These are phyloP conservation scores for Fistulinella cinereoalba DNA, from an alignment of 1,284 basidiomycete genomes.

Conservation along the genomic window DNA sequence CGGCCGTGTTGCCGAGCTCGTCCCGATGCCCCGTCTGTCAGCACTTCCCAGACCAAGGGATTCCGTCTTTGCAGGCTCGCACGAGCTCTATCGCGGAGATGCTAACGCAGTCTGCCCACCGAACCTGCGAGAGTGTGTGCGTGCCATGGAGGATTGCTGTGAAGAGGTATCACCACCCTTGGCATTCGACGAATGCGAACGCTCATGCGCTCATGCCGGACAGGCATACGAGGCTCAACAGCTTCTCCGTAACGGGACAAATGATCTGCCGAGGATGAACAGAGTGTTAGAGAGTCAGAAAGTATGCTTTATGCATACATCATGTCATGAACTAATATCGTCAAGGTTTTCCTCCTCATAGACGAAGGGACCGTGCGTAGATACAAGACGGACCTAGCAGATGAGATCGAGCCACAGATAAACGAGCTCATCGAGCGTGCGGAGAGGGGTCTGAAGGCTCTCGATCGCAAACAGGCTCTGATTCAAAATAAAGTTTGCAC, in stretches of 20 bases:
- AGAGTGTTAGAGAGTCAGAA: conserved; percentile 62
- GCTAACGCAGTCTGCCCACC: conserved; percentile 62
- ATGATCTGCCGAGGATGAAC: conserved; percentile 65
- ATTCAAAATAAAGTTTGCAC: conserved; percentile 56
- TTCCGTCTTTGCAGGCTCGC: conserved; percentile 61
- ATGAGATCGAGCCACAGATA: conserved; percentile 77
- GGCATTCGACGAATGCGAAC: neutral
- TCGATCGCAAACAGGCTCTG: conserved; percentile 57
- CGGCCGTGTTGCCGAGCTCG: too few species aligned
- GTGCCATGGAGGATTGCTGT: conserved; percentile 70
- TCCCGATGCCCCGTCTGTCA: too few species aligned
- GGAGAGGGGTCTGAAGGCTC: conserved; percentile 57
- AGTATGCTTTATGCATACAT: conserved; percentile 36
- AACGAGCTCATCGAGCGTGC: conserved; percentile 68
- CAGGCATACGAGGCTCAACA: conserved; percentile 67
- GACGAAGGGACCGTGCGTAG: conserved; percentile 63
- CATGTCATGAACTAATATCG: conserved; percentile 1
- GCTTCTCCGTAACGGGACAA: conserved; percentile 64
- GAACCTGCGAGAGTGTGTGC: conserved; percentile 67
- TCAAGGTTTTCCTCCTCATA: conserved; percentile 66
- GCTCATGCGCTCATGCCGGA: neutral
- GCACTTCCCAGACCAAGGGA: conserved; percentile 59
- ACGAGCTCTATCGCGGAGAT: conserved; percentile 59
- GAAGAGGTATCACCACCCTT: conserved; percentile 48
- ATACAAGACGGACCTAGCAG: conserved; percentile 69